Conservation (phyloP, 2,329 filamentous ascomycete species). For the Stachybotrys echinatus region DNA sequence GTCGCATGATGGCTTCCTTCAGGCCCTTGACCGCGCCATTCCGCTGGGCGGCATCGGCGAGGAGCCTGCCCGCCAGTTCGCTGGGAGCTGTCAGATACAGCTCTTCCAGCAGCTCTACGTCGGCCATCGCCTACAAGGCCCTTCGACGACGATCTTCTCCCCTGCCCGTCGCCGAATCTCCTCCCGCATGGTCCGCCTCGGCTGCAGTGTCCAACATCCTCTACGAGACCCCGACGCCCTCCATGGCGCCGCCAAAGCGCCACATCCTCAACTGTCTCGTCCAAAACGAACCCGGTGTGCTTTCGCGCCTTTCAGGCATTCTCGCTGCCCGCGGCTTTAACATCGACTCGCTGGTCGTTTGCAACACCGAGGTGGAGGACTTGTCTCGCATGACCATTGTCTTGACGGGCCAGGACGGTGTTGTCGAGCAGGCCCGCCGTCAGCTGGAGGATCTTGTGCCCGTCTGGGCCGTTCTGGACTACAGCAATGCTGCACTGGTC, state of each 20-base stretch:
- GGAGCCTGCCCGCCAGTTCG: slow-evolving; percentile 18
- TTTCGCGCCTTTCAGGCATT: slow-evolving; percentile 94
- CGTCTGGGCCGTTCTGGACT: slow-evolving; percentile 97
- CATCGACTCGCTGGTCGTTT: slow-evolving; percentile 96
- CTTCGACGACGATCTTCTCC: slow-evolving; percentile 86
- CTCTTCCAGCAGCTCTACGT: slow-evolving; percentile 66
- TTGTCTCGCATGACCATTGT: slow-evolving; percentile 99
- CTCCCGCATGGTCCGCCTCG: slow-evolving; percentile 81
- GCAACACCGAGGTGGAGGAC: slow-evolving; percentile 95
- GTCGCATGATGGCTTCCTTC: slow-evolving; percentile 38
- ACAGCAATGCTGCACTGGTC: slow-evolving; percentile 85
- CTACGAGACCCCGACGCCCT: slow-evolving; percentile 91
- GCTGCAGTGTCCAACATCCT: slow-evolving; percentile 97
- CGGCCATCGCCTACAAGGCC: slow-evolving; percentile 94
- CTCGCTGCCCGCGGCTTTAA: slow-evolving; percentile 96
- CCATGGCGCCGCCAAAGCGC: slow-evolving; percentile 78
- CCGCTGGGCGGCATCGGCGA: slow-evolving; percentile 25
- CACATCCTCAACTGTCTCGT: slow-evolving; percentile 98
- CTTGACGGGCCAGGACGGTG: slow-evolving; percentile 89
- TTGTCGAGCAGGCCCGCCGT: slow-evolving; percentile 92
- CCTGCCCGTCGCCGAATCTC: slow-evolving; percentile 70
- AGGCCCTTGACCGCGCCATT: slow-evolving; percentile 35
- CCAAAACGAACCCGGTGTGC: slow-evolving; percentile 96
- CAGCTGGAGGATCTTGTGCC: slow-evolving; percentile 96
- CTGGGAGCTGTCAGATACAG: slow-evolving; percentile 27